These are phyloP conservation scores for Saccharomycopsis guyanensis DNA, from an alignment of 805 yeast species.

Conservation along the genomic window DNA sequence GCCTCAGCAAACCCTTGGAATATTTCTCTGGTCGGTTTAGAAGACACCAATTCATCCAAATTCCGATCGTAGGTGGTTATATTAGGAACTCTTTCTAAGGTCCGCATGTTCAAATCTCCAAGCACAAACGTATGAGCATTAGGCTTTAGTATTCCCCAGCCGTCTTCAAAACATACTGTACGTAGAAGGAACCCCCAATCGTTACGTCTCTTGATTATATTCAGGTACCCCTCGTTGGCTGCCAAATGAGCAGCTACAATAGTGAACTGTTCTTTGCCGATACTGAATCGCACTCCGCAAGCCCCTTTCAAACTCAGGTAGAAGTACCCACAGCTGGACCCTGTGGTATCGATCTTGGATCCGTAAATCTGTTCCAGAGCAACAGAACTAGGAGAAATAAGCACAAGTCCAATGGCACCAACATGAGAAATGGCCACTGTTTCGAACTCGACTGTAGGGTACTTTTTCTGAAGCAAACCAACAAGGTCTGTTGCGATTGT, in stretches of 20 bases:
- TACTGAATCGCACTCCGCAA: slow-evolving; percentile 46
- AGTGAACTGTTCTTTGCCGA: slow-evolving; percentile 36
- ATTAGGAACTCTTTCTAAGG: slow-evolving; percentile 26
- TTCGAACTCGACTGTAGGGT: slow-evolving; percentile 32
- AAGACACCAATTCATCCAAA: slow-evolving; percentile 31
- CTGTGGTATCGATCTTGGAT: slow-evolving; percentile 26
- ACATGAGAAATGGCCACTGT: slow-evolving; percentile 37
- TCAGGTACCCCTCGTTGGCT: slow-evolving; percentile 63
- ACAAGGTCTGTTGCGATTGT: slow-evolving; percentile 29
- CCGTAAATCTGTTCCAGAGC: slow-evolving; percentile 21
- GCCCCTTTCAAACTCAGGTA: slow-evolving; percentile 71
- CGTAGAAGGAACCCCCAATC: slow-evolving; percentile 45
- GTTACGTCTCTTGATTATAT: slow-evolving; percentile 41
- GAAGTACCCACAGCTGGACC: slow-evolving; percentile 47
- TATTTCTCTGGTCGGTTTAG: slow-evolving; percentile 34
- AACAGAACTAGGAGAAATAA: slow-evolving; percentile 30
- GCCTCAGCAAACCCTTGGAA: slow-evolving; percentile 64
- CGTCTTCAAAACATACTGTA: slow-evolving; percentile 51
- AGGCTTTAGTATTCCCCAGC: slow-evolving; percentile 44
- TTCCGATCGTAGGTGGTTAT: not conserved
- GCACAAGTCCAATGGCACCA: slow-evolving; percentile 53
- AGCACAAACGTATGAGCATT: slow-evolving; percentile 55
- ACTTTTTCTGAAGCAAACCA: slow-evolving; percentile 30
- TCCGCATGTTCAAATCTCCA: slow-evolving; percentile 85
- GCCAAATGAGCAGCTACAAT: slow-evolving; percentile 66